phyloP scores from a whole-genome alignment of 1,139 yeast species.

The Hansenula lynferdii region DNA sequence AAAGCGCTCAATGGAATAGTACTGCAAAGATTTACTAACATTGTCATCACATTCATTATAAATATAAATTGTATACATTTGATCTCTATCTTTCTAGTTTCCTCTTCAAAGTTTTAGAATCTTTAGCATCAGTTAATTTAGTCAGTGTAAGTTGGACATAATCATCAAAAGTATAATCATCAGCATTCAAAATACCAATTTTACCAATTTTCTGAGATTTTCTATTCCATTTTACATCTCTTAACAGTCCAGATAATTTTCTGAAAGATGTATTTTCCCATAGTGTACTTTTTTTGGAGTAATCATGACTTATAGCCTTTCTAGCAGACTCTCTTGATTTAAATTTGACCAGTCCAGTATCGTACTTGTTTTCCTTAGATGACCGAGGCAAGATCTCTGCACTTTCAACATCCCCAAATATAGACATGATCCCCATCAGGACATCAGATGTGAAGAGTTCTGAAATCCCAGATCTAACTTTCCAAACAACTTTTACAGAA shows the following conservation, averaged over 20 bases:
- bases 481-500: conserved; percentile 19
- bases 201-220: neutral
- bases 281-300: conserved; percentile 4
- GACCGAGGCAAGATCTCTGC: conserved; percentile 9
- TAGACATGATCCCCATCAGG: conserved; percentile 16
- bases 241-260: conserved; percentile 16
- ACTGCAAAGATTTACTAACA: no score
- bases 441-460: conserved; percentile 18
- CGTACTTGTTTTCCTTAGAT: conserved; percentile 10
- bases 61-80: no score
- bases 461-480: conserved; percentile 14
- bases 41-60: no score
- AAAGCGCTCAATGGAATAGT: no score
- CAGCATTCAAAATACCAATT: conserved; percentile 5
- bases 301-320: conserved; percentile 12
- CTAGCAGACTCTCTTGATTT: conserved; percentile 7
- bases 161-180: conserved; percentile 11
- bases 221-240: conserved; percentile 12
- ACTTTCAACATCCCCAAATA: conserved; percentile 17
- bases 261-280: conserved; percentile 19
- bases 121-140: conserved; percentile 6
- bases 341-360: conserved; percentile 14
- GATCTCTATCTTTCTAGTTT: neutral
- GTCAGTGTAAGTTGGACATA: conserved; percentile 11
- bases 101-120: neutral